A percentile compares a stretch with the other conserved stretches of the same genome.
Evolutionary conservation across 306 rosid genomes (phyloP).

Genomic region (Datisca glomerata): DNA sequence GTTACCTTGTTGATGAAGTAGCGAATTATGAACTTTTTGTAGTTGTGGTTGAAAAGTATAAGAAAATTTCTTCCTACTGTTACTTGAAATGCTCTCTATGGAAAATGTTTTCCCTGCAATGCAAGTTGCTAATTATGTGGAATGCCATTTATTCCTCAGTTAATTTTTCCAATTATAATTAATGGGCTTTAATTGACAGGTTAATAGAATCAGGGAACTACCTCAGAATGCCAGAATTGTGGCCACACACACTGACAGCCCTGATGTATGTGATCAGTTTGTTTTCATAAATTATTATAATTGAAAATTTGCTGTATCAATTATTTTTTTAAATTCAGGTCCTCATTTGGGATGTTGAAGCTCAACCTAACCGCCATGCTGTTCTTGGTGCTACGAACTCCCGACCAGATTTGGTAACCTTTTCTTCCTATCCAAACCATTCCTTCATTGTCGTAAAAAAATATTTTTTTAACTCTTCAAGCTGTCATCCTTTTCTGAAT

Average conservation of each 20-base stretch:
- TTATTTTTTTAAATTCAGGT: too few species aligned
- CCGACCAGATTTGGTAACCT: slow-evolving; percentile 87
- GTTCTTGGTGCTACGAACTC: slow-evolving; percentile 91
- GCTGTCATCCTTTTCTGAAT: background rate
- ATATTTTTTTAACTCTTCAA: background rate
- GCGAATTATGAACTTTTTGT: too few species aligned
- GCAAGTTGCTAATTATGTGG: too few species aligned
- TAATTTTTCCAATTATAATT: background rate
- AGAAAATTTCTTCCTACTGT: too few species aligned
- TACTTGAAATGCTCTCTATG: too few species aligned
- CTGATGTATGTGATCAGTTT: slow-evolving; percentile 49
- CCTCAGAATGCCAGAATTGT: slow-evolving; percentile 87
- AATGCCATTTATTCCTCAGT: too few species aligned
- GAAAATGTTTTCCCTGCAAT: too few species aligned
- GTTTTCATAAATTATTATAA: too few species aligned
- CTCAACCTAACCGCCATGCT: slow-evolving; percentile 96
- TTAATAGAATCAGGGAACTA: slow-evolving; percentile 94
- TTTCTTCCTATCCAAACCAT: background rate
- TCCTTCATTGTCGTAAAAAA: background rate
- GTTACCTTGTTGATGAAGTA: too few species aligned
- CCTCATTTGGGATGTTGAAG: slow-evolving; percentile 94
- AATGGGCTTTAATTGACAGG: slow-evolving; percentile 35
- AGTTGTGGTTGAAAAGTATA: too few species aligned
- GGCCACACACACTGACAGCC: slow-evolving; percentile 97
- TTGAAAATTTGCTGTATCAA: too few species aligned